Base-by-base conservation (phyloP, 768 basidiomycete species). In the Sistotremastrum suecicum region DNA sequence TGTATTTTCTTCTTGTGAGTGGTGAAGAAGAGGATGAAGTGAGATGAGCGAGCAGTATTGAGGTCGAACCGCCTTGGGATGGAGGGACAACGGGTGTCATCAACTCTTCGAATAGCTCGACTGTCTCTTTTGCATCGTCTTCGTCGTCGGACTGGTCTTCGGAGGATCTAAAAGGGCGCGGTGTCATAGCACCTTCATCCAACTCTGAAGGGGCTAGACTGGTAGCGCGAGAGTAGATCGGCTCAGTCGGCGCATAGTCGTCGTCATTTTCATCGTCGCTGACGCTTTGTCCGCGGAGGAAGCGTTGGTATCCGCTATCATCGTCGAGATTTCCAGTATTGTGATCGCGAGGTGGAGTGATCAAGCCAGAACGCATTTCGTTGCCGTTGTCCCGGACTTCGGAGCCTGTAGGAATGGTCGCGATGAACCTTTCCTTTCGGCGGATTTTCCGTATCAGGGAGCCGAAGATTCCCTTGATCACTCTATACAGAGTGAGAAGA, bases 41-140 rank as follows among this genome's bases (percentile, higher is more conserved):
- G 62, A 79, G 63, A 53, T 80, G 77, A 7, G 78, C 77, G 36
- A 80, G 56, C 8, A 80, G 54, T 20, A 75, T 59, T 2, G 74
- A 63, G 1, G 72, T 60, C 6, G 66, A 48, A 37, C 60, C 37
- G 53, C 53, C 34, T 64, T 58, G 7, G 56, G 57, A 33, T 58
- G 51, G 20, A 58, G 57, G 33, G 58, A 54, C 3, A 60, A 58
- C 7, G 65, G 32, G 38, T 62, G n/a, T n/a, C 11, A 44, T 43
- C 11, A 83, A 62, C 51, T 83, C 82, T 8, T 66, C 65, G 48
- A 76, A 78, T 3, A 81, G 62, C 12, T 55, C 56, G 3, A 70
- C 60, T 5, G 74, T 61, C 51, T 80, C 79, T 5, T 52, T 58
- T 28, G 45, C 61, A 6, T 61, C 61, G 49, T 63, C 33, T 53